Conservation (phyloP, 2,329 filamentous ascomycete species). For the Talaromyces sp. region DNA sequence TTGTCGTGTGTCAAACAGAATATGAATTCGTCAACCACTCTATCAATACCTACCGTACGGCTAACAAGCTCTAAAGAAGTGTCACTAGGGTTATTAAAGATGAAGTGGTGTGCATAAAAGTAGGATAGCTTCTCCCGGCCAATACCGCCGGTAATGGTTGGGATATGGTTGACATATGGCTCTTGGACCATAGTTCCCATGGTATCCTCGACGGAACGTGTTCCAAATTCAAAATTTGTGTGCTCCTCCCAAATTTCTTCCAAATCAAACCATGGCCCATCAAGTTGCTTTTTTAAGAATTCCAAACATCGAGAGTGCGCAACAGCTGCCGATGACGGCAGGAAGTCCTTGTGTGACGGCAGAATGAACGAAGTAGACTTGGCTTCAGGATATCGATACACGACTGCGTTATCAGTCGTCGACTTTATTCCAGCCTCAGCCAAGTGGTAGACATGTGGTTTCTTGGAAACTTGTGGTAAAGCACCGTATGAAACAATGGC, state of each 20-base stretch:
- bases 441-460: not conserved
- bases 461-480: not conserved
- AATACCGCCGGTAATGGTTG: slow-evolving; percentile 66
- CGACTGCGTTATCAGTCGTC: not conserved
- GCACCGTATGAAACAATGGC: not conserved
- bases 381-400: slow-evolving; percentile 42
- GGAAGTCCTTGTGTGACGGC: slow-evolving; percentile 40
- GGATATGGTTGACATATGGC: slow-evolving; percentile 73
- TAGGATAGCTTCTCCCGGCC: slow-evolving; percentile 57
- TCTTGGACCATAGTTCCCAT: slow-evolving; percentile 79
- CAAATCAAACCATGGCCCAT: slow-evolving; percentile 66
- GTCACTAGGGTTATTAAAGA: slow-evolving; percentile 66
- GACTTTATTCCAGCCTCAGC: not conserved
- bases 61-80: slow-evolving; percentile 64
- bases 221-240: slow-evolving; percentile 64
- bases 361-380: slow-evolving; percentile 42
- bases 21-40: slow-evolving; percentile 67
- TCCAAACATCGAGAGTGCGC: slow-evolving; percentile 61
- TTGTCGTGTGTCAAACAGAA: slow-evolving; percentile 59
- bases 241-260: slow-evolving; percentile 78
- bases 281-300: slow-evolving; percentile 59
- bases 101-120: slow-evolving; percentile 71
- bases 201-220: slow-evolving; percentile 63
- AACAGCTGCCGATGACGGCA: slow-evolving; percentile 55
- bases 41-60: slow-evolving; percentile 65